Percentiles rank a stretch among this genome's conserved stretches.
These are phyloP conservation scores for Platanus orientalis DNA, from an alignment of 164 flowering plant genomes.

Conservation along the genomic window DNA sequence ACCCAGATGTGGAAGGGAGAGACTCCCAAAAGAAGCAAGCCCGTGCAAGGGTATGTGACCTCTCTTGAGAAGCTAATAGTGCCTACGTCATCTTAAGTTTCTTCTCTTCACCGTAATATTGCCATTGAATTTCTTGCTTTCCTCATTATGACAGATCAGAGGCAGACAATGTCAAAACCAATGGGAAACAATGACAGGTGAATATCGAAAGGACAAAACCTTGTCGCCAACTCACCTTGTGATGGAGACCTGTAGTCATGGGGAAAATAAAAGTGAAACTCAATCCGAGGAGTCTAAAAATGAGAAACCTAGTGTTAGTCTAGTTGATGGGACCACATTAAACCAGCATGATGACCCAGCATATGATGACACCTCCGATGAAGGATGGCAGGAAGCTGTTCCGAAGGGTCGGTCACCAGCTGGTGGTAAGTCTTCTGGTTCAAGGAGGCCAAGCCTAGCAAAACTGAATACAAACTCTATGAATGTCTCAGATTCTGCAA, in stretches of 20 bases:
- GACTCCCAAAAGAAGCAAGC: conserved; percentile 82
- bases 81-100: neutral
- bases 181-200: conserved; percentile 43
- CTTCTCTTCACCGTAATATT: neutral
- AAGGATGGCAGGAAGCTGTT: conserved; percentile 92
- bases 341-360: conserved; percentile 28
- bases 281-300: conserved; percentile 26
- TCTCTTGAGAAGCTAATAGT: neutral
- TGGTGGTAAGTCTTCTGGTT: conserved; percentile 48
- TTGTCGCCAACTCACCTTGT: conserved; percentile 28
- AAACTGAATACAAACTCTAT: conserved; percentile 62
- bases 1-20: conserved; percentile 78
- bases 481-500: conserved; percentile 45
- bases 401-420: conserved; percentile 59
- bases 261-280: conserved; percentile 59
- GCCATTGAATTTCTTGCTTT: neutral
- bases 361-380: conserved; percentile 51
- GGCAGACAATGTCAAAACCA: conserved; percentile 50
- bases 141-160: conserved; percentile 39
- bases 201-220: conserved; percentile 45
- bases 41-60: conserved; percentile 62
- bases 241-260: conserved; percentile 47
- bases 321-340: conserved; percentile 21
- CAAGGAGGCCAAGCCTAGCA: conserved; percentile 66
- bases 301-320: conserved; percentile 29